Percentiles rank a stretch among this genome's conserved stretches.
Conservation (phyloP, 2,329 filamentous ascomycete species). For the Colletotrichum melonis region DNA sequence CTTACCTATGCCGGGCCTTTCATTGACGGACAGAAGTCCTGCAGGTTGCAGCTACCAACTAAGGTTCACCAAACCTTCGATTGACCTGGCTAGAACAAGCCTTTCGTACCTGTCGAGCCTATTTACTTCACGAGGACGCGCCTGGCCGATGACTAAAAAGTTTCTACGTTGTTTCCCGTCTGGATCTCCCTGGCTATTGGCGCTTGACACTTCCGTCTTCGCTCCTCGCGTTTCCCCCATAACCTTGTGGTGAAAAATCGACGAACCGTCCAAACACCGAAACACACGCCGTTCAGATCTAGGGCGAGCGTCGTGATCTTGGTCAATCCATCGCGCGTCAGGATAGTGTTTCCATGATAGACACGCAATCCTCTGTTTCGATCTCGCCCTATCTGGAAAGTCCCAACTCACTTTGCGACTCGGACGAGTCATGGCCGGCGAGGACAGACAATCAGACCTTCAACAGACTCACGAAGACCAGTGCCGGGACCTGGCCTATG, state of each 20-base stretch:
- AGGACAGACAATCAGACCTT: slow-evolving; percentile 14
- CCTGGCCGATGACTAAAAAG: background rate
- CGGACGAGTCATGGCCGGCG: slow-evolving; percentile 26
- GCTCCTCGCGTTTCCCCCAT: background rate
- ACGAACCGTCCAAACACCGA: slow-evolving; percentile 18
- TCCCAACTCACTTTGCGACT: slow-evolving; percentile 33
- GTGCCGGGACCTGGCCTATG: slow-evolving; percentile 17
- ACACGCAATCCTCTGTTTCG: slow-evolving; percentile 36
- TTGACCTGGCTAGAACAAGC: background rate
- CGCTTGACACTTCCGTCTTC: background rate
- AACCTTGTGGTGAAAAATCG: slow-evolving; percentile 1
- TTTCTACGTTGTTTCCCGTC: background rate
- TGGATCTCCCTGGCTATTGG: background rate
- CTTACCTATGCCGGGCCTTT: background rate
- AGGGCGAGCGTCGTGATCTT: slow-evolving; percentile 28
- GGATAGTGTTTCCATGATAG: slow-evolving; percentile 25
- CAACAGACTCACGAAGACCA: background rate
- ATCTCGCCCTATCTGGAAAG: slow-evolving; percentile 32
- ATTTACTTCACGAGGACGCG: background rate
- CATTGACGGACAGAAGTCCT: background rate
- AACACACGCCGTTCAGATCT: slow-evolving; percentile 27
- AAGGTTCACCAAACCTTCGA: too few relatives aligned
- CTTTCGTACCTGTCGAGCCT: background rate
- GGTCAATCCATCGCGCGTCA: slow-evolving; percentile 22
- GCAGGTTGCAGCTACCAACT: background rate